Base-by-base conservation (phyloP, 805 yeast species). In the Kuraishia piskuri region DNA sequence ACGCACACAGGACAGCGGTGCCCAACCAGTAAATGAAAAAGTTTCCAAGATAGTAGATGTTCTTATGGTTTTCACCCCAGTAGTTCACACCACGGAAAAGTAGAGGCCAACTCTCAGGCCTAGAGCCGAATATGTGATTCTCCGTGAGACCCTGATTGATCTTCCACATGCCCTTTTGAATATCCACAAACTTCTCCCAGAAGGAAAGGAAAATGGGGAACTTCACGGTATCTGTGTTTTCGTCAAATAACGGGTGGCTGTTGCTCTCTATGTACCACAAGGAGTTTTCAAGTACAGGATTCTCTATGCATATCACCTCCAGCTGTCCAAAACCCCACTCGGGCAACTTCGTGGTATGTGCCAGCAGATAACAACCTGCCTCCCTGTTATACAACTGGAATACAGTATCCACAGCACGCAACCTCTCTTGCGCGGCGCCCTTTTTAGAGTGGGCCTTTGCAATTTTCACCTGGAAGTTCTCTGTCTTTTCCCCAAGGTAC, bases 241-340 rank as follows among this genome's bases (percentile, higher is more conserved):
- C 68, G 52, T 58, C 69, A 54, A 76, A 65, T 53, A 68, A 60
- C 17, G 86, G 87, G 65, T 84, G 86, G 23, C 66, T 63, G 60
- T 86, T 85, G 55, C 70, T 70, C 63, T 90, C 97, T 58, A 91
- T 69, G 61, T 73, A 80, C 88, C 96, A 91, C 50, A 84, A 67
- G 0, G 95, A 77, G 64, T 85, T 82, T 24, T 80, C 79, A 53
- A 75, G 66, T 19, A 81, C 79, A 14, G 97, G 94, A 24, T 80
- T 80, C 51, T 83, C 84, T 52, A 90, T 78, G 67, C 99, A 94
- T 46, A 90, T 70, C 10, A 92, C 95, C 72, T 94, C 99, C 68
- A 86, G 88, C 66, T 90, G 97, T 55, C 76, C 76, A 60, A 77
- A 79, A 1, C 88, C 97, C 7, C 58, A 58, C 24, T 75, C 77